Conservation (phyloP, 2,329 filamentous ascomycete genomes). For the Xylariaceae sp. region DNA sequence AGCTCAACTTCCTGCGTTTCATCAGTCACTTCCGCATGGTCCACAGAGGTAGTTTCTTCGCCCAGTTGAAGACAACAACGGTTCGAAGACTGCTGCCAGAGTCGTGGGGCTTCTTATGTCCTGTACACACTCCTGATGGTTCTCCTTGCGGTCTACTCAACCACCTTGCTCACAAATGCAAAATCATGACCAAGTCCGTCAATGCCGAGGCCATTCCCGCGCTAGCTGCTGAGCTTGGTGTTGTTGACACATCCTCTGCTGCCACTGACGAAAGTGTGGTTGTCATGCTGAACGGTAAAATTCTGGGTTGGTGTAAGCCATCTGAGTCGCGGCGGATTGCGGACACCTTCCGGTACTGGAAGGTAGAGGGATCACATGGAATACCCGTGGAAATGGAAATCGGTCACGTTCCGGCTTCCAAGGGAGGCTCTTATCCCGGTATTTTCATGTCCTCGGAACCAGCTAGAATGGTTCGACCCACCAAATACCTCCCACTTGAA, state of each 20-base stretch:
- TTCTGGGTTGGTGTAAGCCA: conserved; percentile 86
- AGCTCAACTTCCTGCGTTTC: conserved; percentile 98
- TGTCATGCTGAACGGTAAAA: conserved; percentile 82
- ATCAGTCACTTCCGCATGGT: conserved; percentile 99
- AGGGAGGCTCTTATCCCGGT: conserved; percentile 91
- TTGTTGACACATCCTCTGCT: conserved; percentile 69
- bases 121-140: conserved; percentile 95
- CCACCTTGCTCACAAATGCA: conserved; percentile 92
- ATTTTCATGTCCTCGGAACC: conserved; percentile 87
- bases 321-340: conserved; percentile 75
- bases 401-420: conserved; percentile 81
- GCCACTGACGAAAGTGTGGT: conserved; percentile 78
- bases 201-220: conserved; percentile 71
- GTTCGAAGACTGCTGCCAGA: conserved; percentile 93
- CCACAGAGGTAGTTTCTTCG: conserved; percentile 97
- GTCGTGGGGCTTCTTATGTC: conserved; percentile 96
- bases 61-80: conserved; percentile 92
- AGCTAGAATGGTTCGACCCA: conserved; percentile 81
- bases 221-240: conserved; percentile 72
- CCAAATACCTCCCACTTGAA: conserved; percentile 84
- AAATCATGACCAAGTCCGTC: conserved; percentile 69
- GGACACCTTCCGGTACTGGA: conserved; percentile 89
- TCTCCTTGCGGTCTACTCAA: conserved; percentile 90
- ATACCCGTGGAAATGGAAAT: conserved; percentile 84
- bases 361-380: conserved; percentile 77